Evolutionary conservation across 2,329 filamentous ascomycete species (phyloP), one percentile per base, ranked within the genome.

Genomic region (Tricladium varicosporioides): DNA sequence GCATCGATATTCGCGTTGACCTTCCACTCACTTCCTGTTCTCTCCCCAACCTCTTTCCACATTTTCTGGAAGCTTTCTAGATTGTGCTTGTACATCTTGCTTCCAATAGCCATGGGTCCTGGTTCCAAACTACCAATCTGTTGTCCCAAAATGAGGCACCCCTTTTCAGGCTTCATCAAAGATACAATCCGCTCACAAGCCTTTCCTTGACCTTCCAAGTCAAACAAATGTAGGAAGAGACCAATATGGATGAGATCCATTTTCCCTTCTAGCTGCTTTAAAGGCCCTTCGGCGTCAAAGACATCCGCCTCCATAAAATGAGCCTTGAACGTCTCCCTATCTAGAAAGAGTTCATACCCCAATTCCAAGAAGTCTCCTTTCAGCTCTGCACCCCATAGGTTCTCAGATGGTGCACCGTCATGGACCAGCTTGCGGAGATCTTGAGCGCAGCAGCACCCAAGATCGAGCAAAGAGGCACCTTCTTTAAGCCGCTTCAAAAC

Each of bases 341-440:
- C 73, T 2, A 60, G 61, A 60, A 73, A 74, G 5, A 74, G 59
- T 5, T 73, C 70, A 32, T 70, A 73, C 2, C 71, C 69, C 0
- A 71, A 49, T 13, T 72, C 65, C 40, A 70, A 60, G 32, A 8
- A 13, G 32, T 36, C 13, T 13, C 43, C 33, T 2, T 22, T 44
- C n/a, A n/a, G n/a, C 16, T 52, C 50, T 8, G 27, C 36, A 9
- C 33, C 33, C 18, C 44, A 52, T 10, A 52, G 1, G 36, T 52
- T 52, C 36, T 43, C 16, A 5, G 50, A 18, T 45, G 36, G 36
- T 3, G 45, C 45, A 13, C 22, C 15, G 16, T 18, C 52, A 9
- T 36, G 31, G 22, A 14, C 45, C 8, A 36, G 32, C 13, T 36
- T 7, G 14, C 40, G 31, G 8, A 54, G 22, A 43, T 54, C 52